These are phyloP conservation scores for Eutypa lata DNA, from an alignment of 2,329 filamentous ascomycete genomes.

Conservation along the genomic window DNA sequence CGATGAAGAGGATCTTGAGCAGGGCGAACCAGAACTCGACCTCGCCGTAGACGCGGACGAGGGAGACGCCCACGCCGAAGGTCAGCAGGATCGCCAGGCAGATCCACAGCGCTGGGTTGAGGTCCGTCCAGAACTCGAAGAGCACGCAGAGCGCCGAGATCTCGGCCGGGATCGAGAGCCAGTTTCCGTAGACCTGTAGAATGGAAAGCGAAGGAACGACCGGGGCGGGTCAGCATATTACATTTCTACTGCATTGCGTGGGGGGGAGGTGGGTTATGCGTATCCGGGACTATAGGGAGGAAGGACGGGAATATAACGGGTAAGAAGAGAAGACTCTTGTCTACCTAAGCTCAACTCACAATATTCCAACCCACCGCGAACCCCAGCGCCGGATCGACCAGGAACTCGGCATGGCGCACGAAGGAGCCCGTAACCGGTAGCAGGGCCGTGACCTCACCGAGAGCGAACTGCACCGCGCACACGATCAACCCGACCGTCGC, in stretches of 20 bases:
- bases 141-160: conserved; percentile 62
- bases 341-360: background rate
- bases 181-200: conserved; percentile 47
- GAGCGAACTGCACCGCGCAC: conserved; percentile 54
- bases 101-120: conserved; percentile 51
- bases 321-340: too few species aligned
- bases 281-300: too few species aligned
- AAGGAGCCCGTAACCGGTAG: conserved; percentile 62
- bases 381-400: conserved; percentile 59
- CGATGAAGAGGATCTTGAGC: conserved; percentile 58
- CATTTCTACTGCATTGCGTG: too few species aligned
- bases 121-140: conserved; percentile 62
- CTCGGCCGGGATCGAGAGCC: conserved; percentile 55
- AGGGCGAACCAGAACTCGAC: conserved; percentile 51
- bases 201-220: background rate
- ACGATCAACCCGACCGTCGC: conserved; percentile 55
- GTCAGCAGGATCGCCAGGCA: conserved; percentile 49
- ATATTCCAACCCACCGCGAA: conserved; percentile 54
- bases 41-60: conserved; percentile 59
- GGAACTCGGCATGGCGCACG: conserved; percentile 57
- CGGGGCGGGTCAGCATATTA: background rate
- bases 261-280: too few species aligned
- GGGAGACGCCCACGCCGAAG: conserved; percentile 54
- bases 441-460: conserved; percentile 59
- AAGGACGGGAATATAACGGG: too few species aligned